A percentile compares a stretch with the other conserved stretches of the same genome.
phyloP scores from a whole-genome alignment of 2,329 filamentous ascomycete genomes.

The Monilinia aucupariae region DNA sequence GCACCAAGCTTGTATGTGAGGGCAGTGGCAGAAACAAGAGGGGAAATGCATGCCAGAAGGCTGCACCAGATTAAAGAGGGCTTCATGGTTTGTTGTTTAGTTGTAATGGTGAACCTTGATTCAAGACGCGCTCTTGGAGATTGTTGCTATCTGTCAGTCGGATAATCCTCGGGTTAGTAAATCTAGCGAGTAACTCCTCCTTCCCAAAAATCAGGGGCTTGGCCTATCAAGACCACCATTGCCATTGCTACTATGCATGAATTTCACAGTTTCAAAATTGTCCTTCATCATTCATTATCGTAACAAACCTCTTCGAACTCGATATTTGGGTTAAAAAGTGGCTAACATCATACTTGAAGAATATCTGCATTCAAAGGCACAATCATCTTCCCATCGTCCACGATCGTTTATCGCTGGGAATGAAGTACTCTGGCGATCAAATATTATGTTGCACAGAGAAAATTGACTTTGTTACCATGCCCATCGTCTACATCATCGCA shows the following conservation, averaged over 20 bases:
- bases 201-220: not conserved
- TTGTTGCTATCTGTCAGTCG: slow-evolving; percentile 15
- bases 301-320: not conserved
- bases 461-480: slow-evolving; percentile 14
- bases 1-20: slow-evolving; percentile 88
- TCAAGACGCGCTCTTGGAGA: slow-evolving; percentile 5
- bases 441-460: slow-evolving; percentile 15
- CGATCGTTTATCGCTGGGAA: slow-evolving; percentile 5
- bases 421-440: slow-evolving; percentile 9
- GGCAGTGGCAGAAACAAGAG: slow-evolving; percentile 75
- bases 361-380: slow-evolving; percentile 11
- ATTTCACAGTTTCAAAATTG: not conserved
- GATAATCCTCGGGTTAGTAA: slow-evolving; percentile 2
- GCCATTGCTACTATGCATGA: not conserved
- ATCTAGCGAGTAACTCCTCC: slow-evolving; percentile 8
- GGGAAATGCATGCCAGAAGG: slow-evolving; percentile 65
- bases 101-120: slow-evolving; percentile 4
- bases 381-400: slow-evolving; percentile 4
- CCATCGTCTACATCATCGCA: slow-evolving; percentile 13
- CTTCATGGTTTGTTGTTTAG: slow-evolving; percentile 52
- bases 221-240: not conserved
- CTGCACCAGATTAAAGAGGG: slow-evolving; percentile 55
- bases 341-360: slow-evolving; percentile 6
- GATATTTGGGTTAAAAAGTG: slow-evolving; percentile 6
- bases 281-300: not conserved